Evolutionary conservation across 108 stramenopile species (phyloP).

Genomic region (Parietichytrium sp.): DNA sequence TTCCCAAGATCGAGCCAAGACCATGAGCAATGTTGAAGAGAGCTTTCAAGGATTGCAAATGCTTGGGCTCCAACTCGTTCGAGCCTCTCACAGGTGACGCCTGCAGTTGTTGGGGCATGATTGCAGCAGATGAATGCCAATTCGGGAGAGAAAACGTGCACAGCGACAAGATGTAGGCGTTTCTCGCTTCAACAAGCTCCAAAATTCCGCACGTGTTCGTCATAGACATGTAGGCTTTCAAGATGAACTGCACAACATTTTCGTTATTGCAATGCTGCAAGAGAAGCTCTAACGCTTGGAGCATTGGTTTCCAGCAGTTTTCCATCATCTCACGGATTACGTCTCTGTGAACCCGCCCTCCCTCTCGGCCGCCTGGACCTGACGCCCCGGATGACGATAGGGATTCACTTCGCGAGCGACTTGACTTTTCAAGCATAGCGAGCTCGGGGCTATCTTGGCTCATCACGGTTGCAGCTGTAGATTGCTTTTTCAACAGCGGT

Average conservation of each 20-base stretch:
- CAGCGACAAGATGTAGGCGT: slow-evolving; percentile 10
- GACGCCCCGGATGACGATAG: no score
- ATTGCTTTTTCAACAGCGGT: neutral
- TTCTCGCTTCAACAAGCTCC: neutral
- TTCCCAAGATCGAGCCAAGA: slow-evolving; percentile 14
- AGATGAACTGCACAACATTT: slow-evolving; percentile 33
- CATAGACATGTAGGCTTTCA: slow-evolving; percentile 38
- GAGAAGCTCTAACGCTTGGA: neutral
- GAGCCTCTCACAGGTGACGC: neutral
- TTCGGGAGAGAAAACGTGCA: slow-evolving; percentile 30
- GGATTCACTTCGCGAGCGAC: no score
- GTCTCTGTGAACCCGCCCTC: no score
- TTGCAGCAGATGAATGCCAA: slow-evolving; percentile 30
- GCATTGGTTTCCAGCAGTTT: slow-evolving; percentile 34
- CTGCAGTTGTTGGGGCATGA: slow-evolving; percentile 3
- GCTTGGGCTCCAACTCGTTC: slow-evolving; percentile 14
- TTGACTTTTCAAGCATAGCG: no score
- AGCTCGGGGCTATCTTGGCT: no score
- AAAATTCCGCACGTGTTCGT: slow-evolving; percentile 32
- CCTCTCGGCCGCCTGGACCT: no score
- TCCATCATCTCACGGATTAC: slow-evolving; percentile 20
- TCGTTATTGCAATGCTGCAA: slow-evolving; percentile 31
- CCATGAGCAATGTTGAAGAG: slow-evolving; percentile 36
- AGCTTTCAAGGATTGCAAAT: neutral
- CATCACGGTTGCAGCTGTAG: no score